These are phyloP conservation scores for Diaporthe sp. DNA, from an alignment of 2,329 filamentous ascomycete species.

Conservation along the genomic window DNA sequence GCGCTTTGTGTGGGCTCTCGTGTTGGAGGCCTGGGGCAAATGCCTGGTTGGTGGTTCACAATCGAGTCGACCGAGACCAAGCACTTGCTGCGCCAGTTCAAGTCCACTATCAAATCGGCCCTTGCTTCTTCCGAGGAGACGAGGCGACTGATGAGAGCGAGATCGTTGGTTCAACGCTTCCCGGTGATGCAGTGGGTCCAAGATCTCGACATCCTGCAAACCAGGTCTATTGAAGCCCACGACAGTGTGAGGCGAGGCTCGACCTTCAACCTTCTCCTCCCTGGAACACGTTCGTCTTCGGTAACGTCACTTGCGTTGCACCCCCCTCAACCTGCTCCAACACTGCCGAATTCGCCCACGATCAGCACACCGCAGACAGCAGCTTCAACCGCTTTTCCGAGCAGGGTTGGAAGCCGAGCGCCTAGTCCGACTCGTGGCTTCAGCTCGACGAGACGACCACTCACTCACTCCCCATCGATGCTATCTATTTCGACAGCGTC, in stretches of 20 bases:
- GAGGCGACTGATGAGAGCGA: slow-evolving; percentile 72
- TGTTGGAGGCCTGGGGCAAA: slow-evolving; percentile 76
- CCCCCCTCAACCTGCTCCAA: slow-evolving; percentile 18
- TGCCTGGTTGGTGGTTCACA: slow-evolving; percentile 81
- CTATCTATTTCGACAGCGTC: slow-evolving; percentile 11
- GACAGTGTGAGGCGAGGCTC: slow-evolving; percentile 24
- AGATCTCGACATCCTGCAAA: slow-evolving; percentile 72
- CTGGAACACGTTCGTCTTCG: slow-evolving; percentile 21
- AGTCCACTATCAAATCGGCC: slow-evolving; percentile 71
- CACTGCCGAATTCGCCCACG: slow-evolving; percentile 35
- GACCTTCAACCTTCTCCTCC: slow-evolving; percentile 28
- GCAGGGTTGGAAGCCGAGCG: slow-evolving; percentile 33
- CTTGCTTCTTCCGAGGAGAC: slow-evolving; percentile 67
- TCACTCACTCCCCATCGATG: slow-evolving; percentile 3
- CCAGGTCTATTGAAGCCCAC: slow-evolving; percentile 62
- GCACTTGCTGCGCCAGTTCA: slow-evolving; percentile 75
- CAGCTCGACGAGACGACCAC: slow-evolving; percentile 3
- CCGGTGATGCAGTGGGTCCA: slow-evolving; percentile 76
- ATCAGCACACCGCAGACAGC: slow-evolving; percentile 31
- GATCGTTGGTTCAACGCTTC: slow-evolving; percentile 74
- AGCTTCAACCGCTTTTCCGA: slow-evolving; percentile 17
- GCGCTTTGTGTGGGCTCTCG: slow-evolving; percentile 75
- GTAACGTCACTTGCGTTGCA: slow-evolving; percentile 10
- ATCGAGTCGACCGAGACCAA: slow-evolving; percentile 66
- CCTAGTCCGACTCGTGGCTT: slow-evolving; percentile 34